Evolutionary conservation across 1,284 basidiomycete species (phyloP).

Genomic region (Clitocybe nebularis): DNA sequence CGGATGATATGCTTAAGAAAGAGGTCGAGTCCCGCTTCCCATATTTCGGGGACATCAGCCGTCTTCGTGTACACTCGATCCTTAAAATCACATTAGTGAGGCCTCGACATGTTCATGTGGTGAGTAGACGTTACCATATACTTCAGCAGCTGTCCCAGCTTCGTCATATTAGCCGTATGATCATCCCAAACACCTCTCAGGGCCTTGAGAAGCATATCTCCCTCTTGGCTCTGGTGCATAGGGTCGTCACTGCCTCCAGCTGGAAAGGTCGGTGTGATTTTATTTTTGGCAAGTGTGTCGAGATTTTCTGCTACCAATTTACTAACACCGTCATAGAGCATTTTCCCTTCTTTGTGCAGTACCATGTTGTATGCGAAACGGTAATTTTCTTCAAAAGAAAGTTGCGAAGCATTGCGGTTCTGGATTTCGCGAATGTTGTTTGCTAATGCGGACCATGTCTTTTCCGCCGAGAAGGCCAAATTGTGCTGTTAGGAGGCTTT

Average conservation of each 20-base stretch:
- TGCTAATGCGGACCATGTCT: slow-evolving; percentile 74
- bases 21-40: slow-evolving; percentile 80
- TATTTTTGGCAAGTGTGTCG: slow-evolving; percentile 70
- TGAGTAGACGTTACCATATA: slow-evolving; percentile 77
- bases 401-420: slow-evolving; percentile 87
- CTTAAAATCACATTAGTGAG: slow-evolving; percentile 37
- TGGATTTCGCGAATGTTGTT: slow-evolving; percentile 93
- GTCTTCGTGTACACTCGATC: slow-evolving; percentile 82
- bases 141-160: slow-evolving; percentile 87
- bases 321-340: slow-evolving; percentile 86
- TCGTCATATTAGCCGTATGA: slow-evolving; percentile 86
- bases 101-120: slow-evolving; percentile 4
- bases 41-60: slow-evolving; percentile 73
- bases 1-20: slow-evolving; percentile 86
- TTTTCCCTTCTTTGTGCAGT: slow-evolving; percentile 80
- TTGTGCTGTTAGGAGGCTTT: no score
- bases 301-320: slow-evolving; percentile 82
- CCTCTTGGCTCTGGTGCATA: slow-evolving; percentile 68
- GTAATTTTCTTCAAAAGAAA: slow-evolving; percentile 97
- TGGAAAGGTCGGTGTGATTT: slow-evolving; percentile 85
- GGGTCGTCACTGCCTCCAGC: slow-evolving; percentile 50
- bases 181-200: slow-evolving; percentile 91
- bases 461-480: slow-evolving; percentile 62
- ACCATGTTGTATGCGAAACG: slow-evolving; percentile 95
- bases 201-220: slow-evolving; percentile 83